Percentiles rank a stretch among this genome's conserved stretches.
Conservation (phyloP, 2,329 filamentous ascomycete genomes). For the Dryadomyces sulphureus region DNA sequence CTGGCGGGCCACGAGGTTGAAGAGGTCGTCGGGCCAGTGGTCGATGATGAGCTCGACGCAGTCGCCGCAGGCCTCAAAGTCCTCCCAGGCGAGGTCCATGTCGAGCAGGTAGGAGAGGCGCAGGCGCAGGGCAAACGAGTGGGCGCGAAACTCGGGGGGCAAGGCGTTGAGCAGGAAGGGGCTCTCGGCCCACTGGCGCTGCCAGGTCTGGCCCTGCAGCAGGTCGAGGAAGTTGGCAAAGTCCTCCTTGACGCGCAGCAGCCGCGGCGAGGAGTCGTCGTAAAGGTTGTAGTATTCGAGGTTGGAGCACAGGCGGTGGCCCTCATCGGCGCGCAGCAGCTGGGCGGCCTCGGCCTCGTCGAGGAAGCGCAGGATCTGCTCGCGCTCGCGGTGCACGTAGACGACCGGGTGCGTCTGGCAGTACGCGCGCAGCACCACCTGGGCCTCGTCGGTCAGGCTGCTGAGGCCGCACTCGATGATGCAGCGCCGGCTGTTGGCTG, state of each 20-base stretch:
- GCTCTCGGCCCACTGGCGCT: conserved; percentile 38
- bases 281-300: conserved; percentile 59
- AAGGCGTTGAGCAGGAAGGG: conserved; percentile 45
- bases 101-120: conserved; percentile 42
- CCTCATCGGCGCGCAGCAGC: conserved; percentile 37
- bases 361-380: conserved; percentile 45
- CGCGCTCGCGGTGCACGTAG: conserved; percentile 51
- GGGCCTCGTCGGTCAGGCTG: conserved; percentile 45
- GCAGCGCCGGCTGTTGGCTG: conserved; percentile 41
- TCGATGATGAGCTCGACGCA: conserved; percentile 47
- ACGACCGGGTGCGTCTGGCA: conserved; percentile 52
- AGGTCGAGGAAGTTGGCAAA: conserved; percentile 45
- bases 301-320: conserved; percentile 50
- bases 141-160: conserved; percentile 39
- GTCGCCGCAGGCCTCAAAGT: conserved; percentile 43
- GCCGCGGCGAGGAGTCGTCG: conserved; percentile 30
- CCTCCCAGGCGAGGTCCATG: conserved; percentile 32
- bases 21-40: conserved; percentile 34
- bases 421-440: conserved; percentile 42
- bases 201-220: conserved; percentile 36
- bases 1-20: conserved; percentile 35
- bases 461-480: conserved; percentile 57
- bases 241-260: conserved; percentile 46
- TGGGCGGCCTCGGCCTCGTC: conserved; percentile 37
- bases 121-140: conserved; percentile 49